Percentiles rank a stretch among this genome's conserved stretches.
phyloP scores from a whole-genome alignment of 805 yeast species.

The Metschnikowia similis region DNA sequence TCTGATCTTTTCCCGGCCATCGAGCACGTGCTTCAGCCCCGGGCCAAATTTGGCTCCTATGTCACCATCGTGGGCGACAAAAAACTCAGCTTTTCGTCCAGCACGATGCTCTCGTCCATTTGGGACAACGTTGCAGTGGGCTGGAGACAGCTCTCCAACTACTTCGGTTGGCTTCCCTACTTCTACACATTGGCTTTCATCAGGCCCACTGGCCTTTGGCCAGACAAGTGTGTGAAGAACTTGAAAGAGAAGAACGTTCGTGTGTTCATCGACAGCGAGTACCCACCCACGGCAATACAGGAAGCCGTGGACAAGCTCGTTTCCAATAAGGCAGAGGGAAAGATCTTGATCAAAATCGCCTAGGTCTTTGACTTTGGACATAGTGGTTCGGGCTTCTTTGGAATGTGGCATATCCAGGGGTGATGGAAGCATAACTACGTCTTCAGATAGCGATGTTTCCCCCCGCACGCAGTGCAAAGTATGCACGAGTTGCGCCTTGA shows the following conservation, averaged over 20 bases:
- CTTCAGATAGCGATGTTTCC: too few species aligned
- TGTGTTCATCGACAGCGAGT: constrained; percentile 52
- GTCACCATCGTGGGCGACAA: constrained; percentile 56
- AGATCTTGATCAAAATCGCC: constrained; percentile 46
- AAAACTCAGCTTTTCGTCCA: constrained; percentile 29
- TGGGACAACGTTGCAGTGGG: constrained; percentile 1
- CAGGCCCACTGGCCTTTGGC: constrained; percentile 12
- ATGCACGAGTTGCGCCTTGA: too few species aligned
- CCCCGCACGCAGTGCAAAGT: too few species aligned
- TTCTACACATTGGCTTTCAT: constrained; percentile 24
- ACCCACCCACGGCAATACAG: constrained; percentile 44
- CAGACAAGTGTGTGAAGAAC: constrained; percentile 31
- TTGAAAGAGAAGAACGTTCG: constrained; percentile 42
- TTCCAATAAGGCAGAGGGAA: constrained; percentile 57
- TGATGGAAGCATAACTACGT: too few species aligned
- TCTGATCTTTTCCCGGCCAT: constrained; percentile 43
- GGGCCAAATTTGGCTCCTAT: constrained; percentile 40
- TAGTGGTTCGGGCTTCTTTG: too few species aligned
- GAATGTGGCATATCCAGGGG: too few species aligned
- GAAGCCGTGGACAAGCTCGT: constrained; percentile 48
- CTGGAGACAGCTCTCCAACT: constrained; percentile 9
- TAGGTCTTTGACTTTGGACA: background rate
- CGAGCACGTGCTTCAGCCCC: constrained; percentile 42
- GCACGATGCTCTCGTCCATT: background rate
- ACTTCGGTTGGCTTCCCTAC: constrained; percentile 22